phyloP scores from a whole-genome alignment of 2,329 filamentous ascomycete genomes.

The Sporothrix pseudoabietina region DNA sequence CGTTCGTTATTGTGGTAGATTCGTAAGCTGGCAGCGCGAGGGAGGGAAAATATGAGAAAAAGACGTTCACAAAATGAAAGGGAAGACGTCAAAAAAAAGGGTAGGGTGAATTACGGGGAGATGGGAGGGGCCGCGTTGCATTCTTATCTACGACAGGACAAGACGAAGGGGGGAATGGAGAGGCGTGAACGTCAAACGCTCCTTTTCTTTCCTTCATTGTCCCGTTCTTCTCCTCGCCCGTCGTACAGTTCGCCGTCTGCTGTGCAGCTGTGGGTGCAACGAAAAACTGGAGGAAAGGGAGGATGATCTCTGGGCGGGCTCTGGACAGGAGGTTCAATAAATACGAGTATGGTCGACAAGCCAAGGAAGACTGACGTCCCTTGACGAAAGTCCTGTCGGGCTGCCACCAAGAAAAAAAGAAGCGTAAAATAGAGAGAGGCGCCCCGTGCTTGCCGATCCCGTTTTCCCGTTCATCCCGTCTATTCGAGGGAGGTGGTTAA shows the following conservation, averaged over 20 bases:
- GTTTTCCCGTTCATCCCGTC: slow-evolving; percentile 20
- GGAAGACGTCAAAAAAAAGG: slow-evolving; percentile 2
- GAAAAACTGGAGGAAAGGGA: neutral
- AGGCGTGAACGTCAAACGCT: neutral
- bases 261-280: neutral
- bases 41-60: neutral
- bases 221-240: neutral
- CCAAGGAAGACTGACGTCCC: neutral
- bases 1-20: neutral
- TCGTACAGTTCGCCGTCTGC: neutral
- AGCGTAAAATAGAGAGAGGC: slow-evolving; percentile 16
- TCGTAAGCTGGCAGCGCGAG: neutral
- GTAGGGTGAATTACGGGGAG: neutral
- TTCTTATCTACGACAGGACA: slow-evolving; percentile 8
- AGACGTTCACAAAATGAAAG: neutral
- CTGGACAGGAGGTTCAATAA: neutral
- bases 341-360: neutral
- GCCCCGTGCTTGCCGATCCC: slow-evolving; percentile 25
- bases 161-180: neutral
- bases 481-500: slow-evolving; percentile 7
- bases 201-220: neutral
- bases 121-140: slow-evolving; percentile 16
- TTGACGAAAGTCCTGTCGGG: neutral
- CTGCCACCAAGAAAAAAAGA: neutral
- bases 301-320: neutral